These are phyloP conservation scores for Syzygium malaccense DNA, from an alignment of 441 rosid species.

Conservation along the genomic window DNA sequence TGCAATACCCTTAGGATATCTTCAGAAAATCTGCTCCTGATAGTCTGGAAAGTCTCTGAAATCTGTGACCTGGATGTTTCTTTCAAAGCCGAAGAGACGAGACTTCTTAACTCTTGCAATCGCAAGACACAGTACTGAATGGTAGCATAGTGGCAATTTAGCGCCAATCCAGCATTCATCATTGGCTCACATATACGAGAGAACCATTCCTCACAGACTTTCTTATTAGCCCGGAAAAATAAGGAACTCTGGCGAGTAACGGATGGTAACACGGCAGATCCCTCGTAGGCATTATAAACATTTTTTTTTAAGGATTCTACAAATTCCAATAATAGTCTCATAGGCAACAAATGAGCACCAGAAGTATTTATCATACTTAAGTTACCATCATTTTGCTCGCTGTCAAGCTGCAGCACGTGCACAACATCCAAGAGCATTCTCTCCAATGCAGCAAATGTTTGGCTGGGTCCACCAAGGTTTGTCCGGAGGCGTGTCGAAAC, in stretches of 20 bases:
- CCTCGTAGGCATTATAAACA: constrained; percentile 96
- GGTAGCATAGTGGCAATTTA: constrained; percentile 88
- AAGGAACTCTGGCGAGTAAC: constrained; percentile 72
- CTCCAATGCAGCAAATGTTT: constrained; percentile 98
- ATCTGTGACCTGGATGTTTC: constrained; percentile 62
- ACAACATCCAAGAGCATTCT: constrained; percentile 94
- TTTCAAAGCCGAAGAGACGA: constrained; percentile 46
- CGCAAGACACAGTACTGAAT: constrained; percentile 83
- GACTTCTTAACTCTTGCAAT: constrained; percentile 70
- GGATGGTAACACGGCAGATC: constrained; percentile 79
- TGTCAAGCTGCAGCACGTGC: constrained; percentile 79
- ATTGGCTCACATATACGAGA: constrained; percentile 98
- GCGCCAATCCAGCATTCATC: constrained; percentile 97
- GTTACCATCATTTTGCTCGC: constrained; percentile 79
- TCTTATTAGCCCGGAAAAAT: constrained; percentile 90
- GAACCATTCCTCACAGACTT: constrained; percentile 99
- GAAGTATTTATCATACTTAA: constrained; percentile 76
- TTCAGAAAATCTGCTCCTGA: constrained; percentile 49
- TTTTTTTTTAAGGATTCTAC: constrained; percentile 94
- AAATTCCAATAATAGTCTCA: constrained; percentile 94
- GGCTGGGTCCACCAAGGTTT: constrained; percentile 98
- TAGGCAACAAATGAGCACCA: constrained; percentile 92
- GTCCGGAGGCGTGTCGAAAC: constrained; percentile 85
- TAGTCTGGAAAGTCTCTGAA: constrained; percentile 48
- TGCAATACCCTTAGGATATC: constrained; percentile 69